A percentile compares a stretch with the other conserved stretches of the same genome.
Conservation (phyloP, 2,329 filamentous ascomycete species). For the Blumeria hordei region DNA sequence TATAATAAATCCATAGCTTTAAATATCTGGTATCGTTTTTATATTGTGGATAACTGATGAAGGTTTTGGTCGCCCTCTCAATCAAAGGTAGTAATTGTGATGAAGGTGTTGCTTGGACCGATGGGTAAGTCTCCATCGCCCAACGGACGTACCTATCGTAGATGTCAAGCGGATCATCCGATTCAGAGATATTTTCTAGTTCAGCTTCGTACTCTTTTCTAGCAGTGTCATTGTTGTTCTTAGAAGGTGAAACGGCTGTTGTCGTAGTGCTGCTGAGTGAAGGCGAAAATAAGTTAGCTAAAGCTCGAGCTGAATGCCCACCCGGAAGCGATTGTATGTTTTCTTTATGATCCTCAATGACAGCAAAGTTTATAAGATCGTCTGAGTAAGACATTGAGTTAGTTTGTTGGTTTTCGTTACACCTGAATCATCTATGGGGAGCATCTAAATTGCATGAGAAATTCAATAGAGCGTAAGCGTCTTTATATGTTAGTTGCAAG, state of each 20-base stretch:
- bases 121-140: slow-evolving; percentile 87
- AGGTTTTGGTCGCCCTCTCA: slow-evolving; percentile 77
- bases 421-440: too few species aligned
- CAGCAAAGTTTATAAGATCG: slow-evolving; percentile 52
- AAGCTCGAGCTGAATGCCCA: slow-evolving; percentile 68
- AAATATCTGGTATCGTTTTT: slow-evolving; percentile 88
- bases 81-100: slow-evolving; percentile 77
- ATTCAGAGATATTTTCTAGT: slow-evolving; percentile 52
- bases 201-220: slow-evolving; percentile 74
- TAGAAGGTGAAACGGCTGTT: slow-evolving; percentile 39
- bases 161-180: slow-evolving; percentile 83
- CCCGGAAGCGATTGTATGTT: slow-evolving; percentile 88
- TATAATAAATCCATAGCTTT: slow-evolving; percentile 84
- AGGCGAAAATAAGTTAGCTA: slow-evolving; percentile 60
- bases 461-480: too few species aligned
- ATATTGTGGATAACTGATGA: slow-evolving; percentile 68
- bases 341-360: slow-evolving; percentile 93
- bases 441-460: too few species aligned
- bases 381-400: slow-evolving; percentile 22
- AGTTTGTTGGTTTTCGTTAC: neutral
- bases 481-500: too few species aligned
- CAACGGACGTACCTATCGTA: slow-evolving; percentile 95
- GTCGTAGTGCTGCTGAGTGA: slow-evolving; percentile 31
- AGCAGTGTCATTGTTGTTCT: slow-evolving; percentile 54
- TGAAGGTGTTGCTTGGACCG: slow-evolving; percentile 70